These are phyloP conservation scores for Chloromonas sp. DNA, from an alignment of 163 green algal genomes.

Conservation along the genomic window DNA sequence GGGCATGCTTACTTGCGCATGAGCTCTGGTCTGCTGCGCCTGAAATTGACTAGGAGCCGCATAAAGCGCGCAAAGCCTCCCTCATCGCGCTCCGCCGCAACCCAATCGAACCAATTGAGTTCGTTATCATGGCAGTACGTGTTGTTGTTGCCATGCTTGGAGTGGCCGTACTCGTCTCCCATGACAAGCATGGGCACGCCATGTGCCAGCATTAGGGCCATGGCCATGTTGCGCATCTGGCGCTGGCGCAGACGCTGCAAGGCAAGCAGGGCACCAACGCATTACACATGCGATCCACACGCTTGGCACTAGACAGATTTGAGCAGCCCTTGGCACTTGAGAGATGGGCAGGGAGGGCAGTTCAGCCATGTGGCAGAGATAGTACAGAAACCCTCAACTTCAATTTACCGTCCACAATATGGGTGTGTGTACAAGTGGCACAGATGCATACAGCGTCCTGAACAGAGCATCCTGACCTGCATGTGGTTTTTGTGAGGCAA, in stretches of 20 bases:
- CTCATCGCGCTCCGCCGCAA: conserved; percentile 39
- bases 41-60: conserved; percentile 55
- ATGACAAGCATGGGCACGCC: conserved; percentile 96
- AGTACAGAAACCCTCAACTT: background rate
- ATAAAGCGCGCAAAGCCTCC: conserved; percentile 70
- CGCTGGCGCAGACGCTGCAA: conserved; percentile 58
- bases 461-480: too few relatives aligned
- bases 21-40: conserved; percentile 50
- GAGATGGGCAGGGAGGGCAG: background rate
- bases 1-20: conserved; percentile 17
- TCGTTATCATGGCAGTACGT: conserved; percentile 84
- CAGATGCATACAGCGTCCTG: background rate
- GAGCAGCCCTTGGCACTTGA: background rate
- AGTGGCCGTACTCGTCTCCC: conserved; percentile 98
- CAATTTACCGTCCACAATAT: background rate
- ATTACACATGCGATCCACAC: background rate
- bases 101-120: conserved; percentile 45
- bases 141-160: conserved; percentile 89
- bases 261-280: background rate
- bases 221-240: conserved; percentile 91
- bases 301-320: too few relatives aligned
- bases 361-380: background rate
- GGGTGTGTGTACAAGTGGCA: background rate
- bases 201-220: conserved; percentile 85
- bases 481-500: too few relatives aligned